Conservation (phyloP, 2,329 filamentous ascomycete genomes). For the Camptophora hylomeconis region DNA sequence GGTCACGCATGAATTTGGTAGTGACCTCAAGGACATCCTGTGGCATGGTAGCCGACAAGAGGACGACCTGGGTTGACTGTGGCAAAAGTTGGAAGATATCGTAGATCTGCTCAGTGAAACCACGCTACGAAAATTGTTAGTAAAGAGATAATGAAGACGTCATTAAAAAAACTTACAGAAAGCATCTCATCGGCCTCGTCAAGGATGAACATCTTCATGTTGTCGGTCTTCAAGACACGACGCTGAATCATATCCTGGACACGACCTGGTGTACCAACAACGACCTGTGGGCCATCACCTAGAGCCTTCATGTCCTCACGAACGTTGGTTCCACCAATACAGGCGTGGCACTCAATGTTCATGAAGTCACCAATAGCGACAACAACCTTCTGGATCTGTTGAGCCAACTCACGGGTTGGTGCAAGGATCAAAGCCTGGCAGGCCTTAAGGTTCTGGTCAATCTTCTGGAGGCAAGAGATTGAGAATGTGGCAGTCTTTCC, state of each 20-base stretch:
- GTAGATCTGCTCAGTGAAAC: constrained; percentile 99
- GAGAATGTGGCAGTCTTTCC: constrained; percentile 99
- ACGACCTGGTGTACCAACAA: constrained; percentile 95
- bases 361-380: constrained; percentile 99
- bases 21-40: constrained; percentile 98
- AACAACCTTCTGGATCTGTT: constrained; percentile 99
- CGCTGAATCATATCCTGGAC: constrained; percentile 99
- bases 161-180: constrained; percentile 66
- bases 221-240: constrained; percentile 88
- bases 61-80: constrained; percentile 94
- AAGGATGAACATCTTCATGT: constrained; percentile 99
- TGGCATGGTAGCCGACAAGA: constrained; percentile 96
- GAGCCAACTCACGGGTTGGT: constrained; percentile 93
- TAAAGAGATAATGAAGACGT: constrained; percentile 4
- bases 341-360: constrained; percentile 97
- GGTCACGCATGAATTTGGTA: constrained; percentile 99
- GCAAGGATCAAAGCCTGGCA: constrained; percentile 98
- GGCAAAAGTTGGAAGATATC: constrained; percentile 99
- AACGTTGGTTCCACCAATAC: constrained; percentile 96
- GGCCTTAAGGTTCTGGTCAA: constrained; percentile 86
- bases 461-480: constrained; percentile 97
- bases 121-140: constrained; percentile 46
- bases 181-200: constrained; percentile 99
- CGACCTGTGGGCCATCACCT: constrained; percentile 88
- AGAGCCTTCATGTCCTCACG: constrained; percentile 98